Evolutionary conservation across 768 basidiomycete species (phyloP), one percentile per base, ranked within the genome.

Genomic region (Rhodocollybia butyracea): DNA sequence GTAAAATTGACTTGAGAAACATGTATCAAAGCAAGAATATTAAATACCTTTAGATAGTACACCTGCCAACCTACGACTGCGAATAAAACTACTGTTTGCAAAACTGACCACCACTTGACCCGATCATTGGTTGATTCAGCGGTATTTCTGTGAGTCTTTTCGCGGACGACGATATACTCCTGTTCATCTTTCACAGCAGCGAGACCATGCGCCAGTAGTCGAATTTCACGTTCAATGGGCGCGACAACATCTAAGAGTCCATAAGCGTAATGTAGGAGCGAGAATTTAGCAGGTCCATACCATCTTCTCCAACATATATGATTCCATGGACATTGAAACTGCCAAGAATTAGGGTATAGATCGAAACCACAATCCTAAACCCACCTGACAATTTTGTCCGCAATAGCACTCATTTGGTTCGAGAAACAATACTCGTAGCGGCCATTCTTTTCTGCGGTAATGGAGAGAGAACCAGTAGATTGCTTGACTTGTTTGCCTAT

Each of bases 301-400:
- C 93, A 64, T 95, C 92, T 64, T 94, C 94, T 27, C 86, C 82
- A 34, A 98, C 85, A 64, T 94, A 98, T 57, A 99, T 88, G 50
- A 98, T 85, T 21, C 97, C 97, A 63, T 99, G 97, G 21, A 98
- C 97, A 67, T 98, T 98, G 77, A 99, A 99, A 72, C 93, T 94
- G 43, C 43, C 17, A 17, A 32, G 59, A 46, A 60, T 54, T 55
- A 48, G 13, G 22, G 5, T 45, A 17, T 24, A 22, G 1, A 29
- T 29, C 8, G 15, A 17, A 4, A 36, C 5, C 13, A 27, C 39
- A 26, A 57, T 24, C 52, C 38, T 45, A 48, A 48, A 68, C 80
- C 60, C 64, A 94, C 94, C 89, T 94, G 66, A 98, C 86, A 61
- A 90, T 84, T 73, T 99, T 98, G 75, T 97, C 93, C 43, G 94